phyloP scores from a whole-genome alignment of 208 protist genomes.

The Tritrichomonas musculus region DNA sequence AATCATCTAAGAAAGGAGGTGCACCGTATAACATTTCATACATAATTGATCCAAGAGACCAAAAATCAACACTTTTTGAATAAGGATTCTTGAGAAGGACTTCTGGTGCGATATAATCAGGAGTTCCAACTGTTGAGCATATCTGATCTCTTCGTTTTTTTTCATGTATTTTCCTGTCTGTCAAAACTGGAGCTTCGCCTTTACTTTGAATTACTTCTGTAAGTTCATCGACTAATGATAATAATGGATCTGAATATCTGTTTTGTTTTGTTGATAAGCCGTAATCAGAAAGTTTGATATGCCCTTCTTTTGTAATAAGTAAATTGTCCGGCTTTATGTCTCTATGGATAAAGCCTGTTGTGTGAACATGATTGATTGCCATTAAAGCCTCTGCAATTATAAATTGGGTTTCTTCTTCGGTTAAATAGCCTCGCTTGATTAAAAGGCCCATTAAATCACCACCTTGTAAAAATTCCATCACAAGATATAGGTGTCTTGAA shows the following conservation, averaged over 20 bases:
- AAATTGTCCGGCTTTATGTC: conserved; percentile 52
- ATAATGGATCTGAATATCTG: not conserved
- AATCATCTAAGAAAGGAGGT: conserved; percentile 9
- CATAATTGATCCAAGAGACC: conserved; percentile 60
- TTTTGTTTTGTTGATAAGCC: conserved; percentile 37
- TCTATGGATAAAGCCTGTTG: conserved; percentile 56
- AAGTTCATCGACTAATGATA: conserved; percentile 1
- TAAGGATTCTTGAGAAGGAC: conserved; percentile 56
- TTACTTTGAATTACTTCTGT: not conserved
- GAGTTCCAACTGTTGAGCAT: conserved; percentile 59
- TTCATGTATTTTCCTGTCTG: too few relatives aligned
- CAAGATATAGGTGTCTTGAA: conserved; percentile 57
- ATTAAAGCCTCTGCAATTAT: conserved; percentile 62
- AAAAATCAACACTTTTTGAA: conserved; percentile 63
- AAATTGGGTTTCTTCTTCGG: conserved; percentile 57
- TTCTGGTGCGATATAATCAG: conserved; percentile 67
- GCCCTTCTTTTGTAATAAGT: conserved; percentile 38
- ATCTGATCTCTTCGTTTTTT: not conserved
- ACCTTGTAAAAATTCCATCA: conserved; percentile 68
- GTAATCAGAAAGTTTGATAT: conserved; percentile 53
- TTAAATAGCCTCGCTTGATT: conserved; percentile 57
- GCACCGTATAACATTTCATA: conserved; percentile 63
- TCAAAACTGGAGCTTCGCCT: not conserved
- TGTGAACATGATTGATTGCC: conserved; percentile 57
- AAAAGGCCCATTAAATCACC: conserved; percentile 65